Conservation (phyloP, 129 eudicot species). For the sunflower (Helianthus annuus) region HanXRQr2.0-SUNRISE NC_035442.2:144461529-144462028, state of each 20-base stretch:
- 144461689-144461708: conserved; percentile 86
- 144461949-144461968: conserved; percentile 97
- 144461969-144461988: conserved; percentile 49
- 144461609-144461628: background rate
- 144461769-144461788: conserved; percentile 97
- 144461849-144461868: background rate
- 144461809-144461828: conserved; percentile 6
- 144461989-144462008: conserved; percentile 25
- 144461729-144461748: conserved; percentile 93
- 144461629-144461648: conserved; percentile 75
- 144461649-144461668: conserved; percentile 85
- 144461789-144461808: conserved; percentile 29
- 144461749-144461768: conserved; percentile 88
- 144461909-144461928: conserved; percentile 66
- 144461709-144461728: conserved; percentile 88
- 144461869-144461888: conserved; percentile 48
- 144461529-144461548: background rate
- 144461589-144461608: background rate
- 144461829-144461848: background rate
- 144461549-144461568: background rate
- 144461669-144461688: conserved; percentile 77
- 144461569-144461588: background rate
- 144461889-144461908: conserved; percentile 92
- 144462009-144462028: background rate
- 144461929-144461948: conserved; percentile 85